Evolutionary conservation across 2,329 filamentous ascomycete genomes (phyloP), one percentile per base, ranked within the genome.

Genomic region (Colletotrichum nymphaeae): DNA sequence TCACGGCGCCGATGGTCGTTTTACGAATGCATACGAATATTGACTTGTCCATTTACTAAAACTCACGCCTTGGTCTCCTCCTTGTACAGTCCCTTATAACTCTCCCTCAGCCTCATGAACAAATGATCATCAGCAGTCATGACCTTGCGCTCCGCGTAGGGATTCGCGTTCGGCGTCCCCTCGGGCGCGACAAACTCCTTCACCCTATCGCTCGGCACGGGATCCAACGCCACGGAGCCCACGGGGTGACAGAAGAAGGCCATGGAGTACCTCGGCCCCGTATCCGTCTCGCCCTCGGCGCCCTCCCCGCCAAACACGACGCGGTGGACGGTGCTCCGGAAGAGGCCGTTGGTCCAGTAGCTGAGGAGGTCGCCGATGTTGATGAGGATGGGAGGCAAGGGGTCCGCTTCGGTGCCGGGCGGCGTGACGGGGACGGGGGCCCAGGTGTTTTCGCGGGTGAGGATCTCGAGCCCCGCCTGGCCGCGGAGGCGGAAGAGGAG

Each of bases 341-440:
- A 88, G 59, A 98, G 83, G 0, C 95, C 95, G 76, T 93, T 93
- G 1, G 97, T 98, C 96, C 96, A 98, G 81, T 97, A 97, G 42
- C 91, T 93, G 74, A 93, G 84, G 80, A 93, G 79, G 80, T 92
- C 85, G 83, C 93, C 84, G 83, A 95, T 89, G 86, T 97, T 84
- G 91, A 98, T 81, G 87, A 98, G 82, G 87, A 95, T 94, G 1
- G 93, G 95, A n/a, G 90, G 92, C 53, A 86, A 88, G 9, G 85
- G 85, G 77, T 92, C 90, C 35, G 80, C 75, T 74, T 90, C 89
- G 4, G 90, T 91, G 1, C 88, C 88, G 0, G 88, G 84, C 0
- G 93, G 93, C 19, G 85, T 85, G 1, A 95, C 93, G 4, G 90
- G 92, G 1, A 93, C 94, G 57, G 90, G 89, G 0, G 87, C 89